Evolutionary conservation across 192 early-diverging fungal species (phyloP).

Genomic region (Backusella parvicylindrica): DNA sequence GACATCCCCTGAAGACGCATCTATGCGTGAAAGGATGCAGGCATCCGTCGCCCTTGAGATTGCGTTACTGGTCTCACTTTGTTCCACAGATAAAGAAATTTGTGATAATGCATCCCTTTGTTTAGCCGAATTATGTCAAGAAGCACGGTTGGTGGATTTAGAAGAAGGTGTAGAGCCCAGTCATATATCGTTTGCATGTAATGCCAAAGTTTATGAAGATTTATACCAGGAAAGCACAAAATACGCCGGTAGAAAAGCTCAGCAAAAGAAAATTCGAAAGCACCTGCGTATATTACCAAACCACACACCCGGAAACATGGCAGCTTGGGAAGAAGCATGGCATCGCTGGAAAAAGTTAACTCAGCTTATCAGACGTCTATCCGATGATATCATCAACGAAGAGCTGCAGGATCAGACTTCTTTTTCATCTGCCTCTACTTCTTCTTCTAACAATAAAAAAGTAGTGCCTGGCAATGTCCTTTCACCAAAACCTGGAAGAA

Average conservation of each 20-base stretch:
- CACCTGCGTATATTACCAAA: constrained; percentile 55
- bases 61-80: constrained; percentile 63
- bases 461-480: not conserved
- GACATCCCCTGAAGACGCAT: constrained; percentile 39
- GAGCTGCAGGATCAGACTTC: not conserved
- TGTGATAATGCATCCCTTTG: constrained; percentile 51
- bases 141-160: constrained; percentile 61
- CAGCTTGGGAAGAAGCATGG: constrained; percentile 80
- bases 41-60: constrained; percentile 69
- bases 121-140: constrained; percentile 61
- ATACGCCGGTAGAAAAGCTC: constrained; percentile 54
- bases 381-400: constrained; percentile 16
- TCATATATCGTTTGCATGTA: constrained; percentile 55
- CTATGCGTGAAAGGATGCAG: constrained; percentile 57
- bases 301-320: constrained; percentile 67
- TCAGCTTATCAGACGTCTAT: constrained; percentile 1
- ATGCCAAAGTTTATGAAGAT: constrained; percentile 61
- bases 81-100: constrained; percentile 62
- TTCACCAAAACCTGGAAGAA: not conserved
- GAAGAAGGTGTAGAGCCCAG: constrained; percentile 29
- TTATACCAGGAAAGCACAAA: constrained; percentile 21
- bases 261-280: constrained; percentile 68
- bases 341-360: constrained; percentile 64
- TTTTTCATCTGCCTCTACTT: not conserved
- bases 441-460: not conserved